A percentile compares a stretch with the other conserved stretches of the same genome.
These are phyloP conservation scores for Globisporangium parvum DNA, from an alignment of 352 stramenopile species.

Conservation along the genomic window DNA sequence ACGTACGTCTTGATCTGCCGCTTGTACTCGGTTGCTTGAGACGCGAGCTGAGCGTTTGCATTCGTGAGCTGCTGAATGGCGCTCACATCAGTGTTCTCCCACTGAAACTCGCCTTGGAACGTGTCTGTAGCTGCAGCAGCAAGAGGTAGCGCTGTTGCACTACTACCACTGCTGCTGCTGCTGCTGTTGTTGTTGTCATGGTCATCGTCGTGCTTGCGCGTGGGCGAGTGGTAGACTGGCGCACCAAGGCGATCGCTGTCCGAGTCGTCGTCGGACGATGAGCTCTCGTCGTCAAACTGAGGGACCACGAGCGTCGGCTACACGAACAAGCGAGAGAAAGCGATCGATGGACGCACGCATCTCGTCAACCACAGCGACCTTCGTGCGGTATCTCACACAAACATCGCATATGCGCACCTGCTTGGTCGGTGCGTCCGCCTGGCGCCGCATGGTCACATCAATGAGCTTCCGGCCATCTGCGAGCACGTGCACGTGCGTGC, in stretches of 20 bases:
- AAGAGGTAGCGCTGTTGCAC: neutral
- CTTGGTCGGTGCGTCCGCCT: neutral
- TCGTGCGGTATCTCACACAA: neutral
- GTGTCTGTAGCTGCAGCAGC: neutral
- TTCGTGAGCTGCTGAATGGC: constrained; percentile 68
- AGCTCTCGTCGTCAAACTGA: constrained; percentile 63
- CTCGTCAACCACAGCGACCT: too few relatives aligned
- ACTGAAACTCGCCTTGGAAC: constrained; percentile 34
- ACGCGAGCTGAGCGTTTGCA: constrained; percentile 34
- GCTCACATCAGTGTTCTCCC: constrained; percentile 25
- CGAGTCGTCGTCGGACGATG: constrained; percentile 28
- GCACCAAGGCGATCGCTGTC: neutral
- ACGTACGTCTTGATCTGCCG: constrained; percentile 52
- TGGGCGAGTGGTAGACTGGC: constrained; percentile 4
- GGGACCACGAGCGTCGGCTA: constrained; percentile 48
- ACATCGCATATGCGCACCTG: constrained; percentile 10
- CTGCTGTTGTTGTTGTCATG: constrained; percentile 17
- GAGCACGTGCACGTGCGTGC: constrained; percentile 28
- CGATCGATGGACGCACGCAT: too few relatives aligned
- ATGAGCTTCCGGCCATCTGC: constrained; percentile 48
- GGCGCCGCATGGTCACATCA: constrained; percentile 40
- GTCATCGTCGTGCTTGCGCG: constrained; percentile 16
- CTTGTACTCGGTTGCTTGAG: constrained; percentile 41
- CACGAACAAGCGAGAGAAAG: neutral
- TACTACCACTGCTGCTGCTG: neutral